Conservation (phyloP, 371 early-diverging fungal species). For the Mortierella sp. region DNA sequence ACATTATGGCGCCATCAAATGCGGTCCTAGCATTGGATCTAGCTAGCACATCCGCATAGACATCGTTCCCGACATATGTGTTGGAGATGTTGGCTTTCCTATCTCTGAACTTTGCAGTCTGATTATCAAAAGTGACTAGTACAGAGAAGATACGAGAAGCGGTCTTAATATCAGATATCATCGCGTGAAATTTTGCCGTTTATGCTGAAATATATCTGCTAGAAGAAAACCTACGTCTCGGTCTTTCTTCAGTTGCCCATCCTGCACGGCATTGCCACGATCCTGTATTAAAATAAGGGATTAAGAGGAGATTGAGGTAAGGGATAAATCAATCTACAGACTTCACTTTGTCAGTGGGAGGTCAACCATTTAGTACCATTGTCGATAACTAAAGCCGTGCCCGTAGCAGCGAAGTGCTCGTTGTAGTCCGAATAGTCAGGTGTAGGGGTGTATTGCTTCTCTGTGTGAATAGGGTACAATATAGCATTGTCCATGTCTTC, state of each 20-base stretch:
- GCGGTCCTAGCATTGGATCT: constrained; percentile 78
- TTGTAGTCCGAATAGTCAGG: constrained; percentile 58
- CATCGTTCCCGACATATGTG: constrained; percentile 83
- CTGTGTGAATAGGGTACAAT: constrained; percentile 53
- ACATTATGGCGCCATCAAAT: constrained; percentile 81
- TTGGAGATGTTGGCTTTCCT: constrained; percentile 71
- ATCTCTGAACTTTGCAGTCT: constrained; percentile 85
- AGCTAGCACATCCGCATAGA: constrained; percentile 76
- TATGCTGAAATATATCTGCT: neutral
- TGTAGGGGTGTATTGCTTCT: constrained; percentile 57
- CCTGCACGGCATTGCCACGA: constrained; percentile 86
- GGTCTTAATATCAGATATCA: neutral
- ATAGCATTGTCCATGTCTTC: constrained; percentile 59
- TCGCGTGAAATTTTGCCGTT: neutral
- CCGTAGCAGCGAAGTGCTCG: constrained; percentile 48
- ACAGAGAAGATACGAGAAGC: neutral
- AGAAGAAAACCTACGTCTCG: constrained; percentile 64
- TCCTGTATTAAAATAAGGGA: constrained; percentile 60
- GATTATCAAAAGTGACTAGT: constrained; percentile 84
- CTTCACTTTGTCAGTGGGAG: neutral
- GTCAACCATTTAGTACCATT: constrained; percentile 61
- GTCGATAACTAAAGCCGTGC: constrained; percentile 76
- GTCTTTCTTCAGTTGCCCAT: constrained; percentile 78
- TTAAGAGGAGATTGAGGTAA: neutral
- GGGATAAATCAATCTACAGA: neutral